Conservation (phyloP, 139 green algal species). For the Picochlorum sp. region DNA sequence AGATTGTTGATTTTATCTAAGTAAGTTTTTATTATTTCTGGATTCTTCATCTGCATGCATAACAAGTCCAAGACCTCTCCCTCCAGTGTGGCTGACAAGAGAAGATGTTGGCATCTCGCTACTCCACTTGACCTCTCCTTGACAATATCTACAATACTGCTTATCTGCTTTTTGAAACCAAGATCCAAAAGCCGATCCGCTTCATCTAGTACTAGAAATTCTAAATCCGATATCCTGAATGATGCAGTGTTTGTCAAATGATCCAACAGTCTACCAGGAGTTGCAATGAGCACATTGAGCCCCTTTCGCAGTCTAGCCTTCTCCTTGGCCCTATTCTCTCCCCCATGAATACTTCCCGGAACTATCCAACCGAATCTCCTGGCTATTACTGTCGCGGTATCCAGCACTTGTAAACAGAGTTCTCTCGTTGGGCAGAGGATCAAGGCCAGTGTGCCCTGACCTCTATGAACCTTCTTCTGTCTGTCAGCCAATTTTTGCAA, state of each 20-base stretch:
- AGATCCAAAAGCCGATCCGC: conserved; percentile 84
- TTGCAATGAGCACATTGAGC: conserved; percentile 73
- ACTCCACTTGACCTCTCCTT: conserved; percentile 1
- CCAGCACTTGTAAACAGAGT: conserved; percentile 65
- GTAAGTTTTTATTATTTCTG: conserved; percentile 25
- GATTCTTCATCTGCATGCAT: conserved; percentile 45
- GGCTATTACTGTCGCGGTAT: conserved; percentile 28
- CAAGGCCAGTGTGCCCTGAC: conserved; percentile 63
- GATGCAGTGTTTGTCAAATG: conserved; percentile 74
- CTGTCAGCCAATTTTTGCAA: conserved; percentile 47
- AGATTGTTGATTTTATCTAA: too few relatives aligned
- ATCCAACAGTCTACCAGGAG: conserved; percentile 84
- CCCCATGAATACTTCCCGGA: conserved; percentile 39
- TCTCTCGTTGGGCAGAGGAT: conserved; percentile 79
- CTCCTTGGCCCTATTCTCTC: conserved; percentile 83
- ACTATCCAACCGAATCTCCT: conserved; percentile 42
- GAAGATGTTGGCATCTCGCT: conserved; percentile 13
- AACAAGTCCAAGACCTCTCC: conserved; percentile 47
- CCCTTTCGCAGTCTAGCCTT: conserved; percentile 91
- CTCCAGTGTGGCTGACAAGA: conserved; percentile 87
- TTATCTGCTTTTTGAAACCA: conserved; percentile 81
- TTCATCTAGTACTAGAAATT: conserved; percentile 89
- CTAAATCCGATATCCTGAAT: conserved; percentile 46
- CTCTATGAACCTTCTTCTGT: conserved; percentile 37
- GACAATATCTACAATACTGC: conserved; percentile 21